Evolutionary conservation across 2,329 filamentous ascomycete species (phyloP).

Genomic region (Pezicula neosporulosa): DNA sequence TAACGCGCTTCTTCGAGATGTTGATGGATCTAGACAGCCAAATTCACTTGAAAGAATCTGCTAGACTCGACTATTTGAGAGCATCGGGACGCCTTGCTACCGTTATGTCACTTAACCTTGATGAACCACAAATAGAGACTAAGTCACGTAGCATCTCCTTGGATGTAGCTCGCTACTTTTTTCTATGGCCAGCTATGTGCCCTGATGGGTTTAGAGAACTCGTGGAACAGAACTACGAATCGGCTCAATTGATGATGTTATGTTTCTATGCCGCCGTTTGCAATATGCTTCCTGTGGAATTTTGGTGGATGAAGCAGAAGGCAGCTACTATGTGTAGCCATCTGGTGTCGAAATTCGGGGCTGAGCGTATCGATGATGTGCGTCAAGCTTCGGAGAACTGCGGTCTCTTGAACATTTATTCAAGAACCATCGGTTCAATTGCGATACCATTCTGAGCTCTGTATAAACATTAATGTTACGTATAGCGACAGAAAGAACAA

Average conservation of each 20-base stretch:
- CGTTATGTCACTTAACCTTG: background rate
- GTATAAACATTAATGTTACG: too few relatives aligned
- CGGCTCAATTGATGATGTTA: background rate
- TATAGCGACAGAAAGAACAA: too few relatives aligned
- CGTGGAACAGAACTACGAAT: background rate
- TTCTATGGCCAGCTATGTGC: conserved; percentile 2
- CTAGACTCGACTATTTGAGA: background rate
- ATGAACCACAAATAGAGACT: background rate
- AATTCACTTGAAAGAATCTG: background rate
- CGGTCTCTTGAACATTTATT: too few relatives aligned
- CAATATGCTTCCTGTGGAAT: background rate
- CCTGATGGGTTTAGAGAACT: background rate
- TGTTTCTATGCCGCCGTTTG: background rate
- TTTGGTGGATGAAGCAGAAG: background rate
- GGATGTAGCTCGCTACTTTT: conserved; percentile 1
- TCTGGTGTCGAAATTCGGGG: background rate
- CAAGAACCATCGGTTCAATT: too few relatives aligned
- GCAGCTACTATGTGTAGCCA: background rate
- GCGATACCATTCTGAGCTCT: too few relatives aligned
- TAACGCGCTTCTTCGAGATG: background rate
- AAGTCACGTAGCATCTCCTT: background rate
- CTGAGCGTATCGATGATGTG: too few relatives aligned
- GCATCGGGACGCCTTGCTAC: background rate
- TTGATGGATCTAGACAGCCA: background rate
- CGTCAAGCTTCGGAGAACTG: too few relatives aligned